Evolutionary conservation across 495 filamentous ascomycete species (phyloP), one percentile per base, ranked within the genome.

Genomic region (Tuber calosporum): DNA sequence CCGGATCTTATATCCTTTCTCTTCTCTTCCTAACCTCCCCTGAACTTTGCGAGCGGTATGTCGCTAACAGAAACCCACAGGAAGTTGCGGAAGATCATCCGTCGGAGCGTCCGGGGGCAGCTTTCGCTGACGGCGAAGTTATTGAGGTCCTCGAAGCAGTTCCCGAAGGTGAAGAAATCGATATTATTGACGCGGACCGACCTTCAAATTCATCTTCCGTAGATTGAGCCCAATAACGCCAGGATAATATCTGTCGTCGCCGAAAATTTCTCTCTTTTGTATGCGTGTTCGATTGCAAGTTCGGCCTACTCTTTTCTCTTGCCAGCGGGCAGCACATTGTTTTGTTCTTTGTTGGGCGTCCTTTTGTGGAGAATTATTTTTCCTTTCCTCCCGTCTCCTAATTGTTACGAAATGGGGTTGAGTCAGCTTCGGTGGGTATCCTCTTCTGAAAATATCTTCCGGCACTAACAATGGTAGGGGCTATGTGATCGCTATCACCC

Each of bases 21-120:
- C 26, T 19, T 19, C 26, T 62, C 26, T 34, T 7, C 53, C 26
- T 19, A 62, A 62, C 34, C 17, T 34, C 53, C 53, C 9, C 26
- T 26, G 26, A 34, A 34, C 53, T 30, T 30, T 62, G 53, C 53
- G 53, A 34, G 53, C 13, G 53, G 4, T 26, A 62, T 62, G 26
- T 62, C 26, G 48, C 71, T 78, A 53, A 78, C 68, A 68, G 71
- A 74, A 77, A 69, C 67, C 70, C 58, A 34, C 41, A 78, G 76
- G 76, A 73, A 78, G 73, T 75, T 9, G 76, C 71, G 74, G 75
- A 58, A 78, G 42, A 62, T 43, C 77, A 79, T 72, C 77, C 77
- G 68, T 79, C 77, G 71, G 72, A 75, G 41, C 77, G 72, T 66
- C 58, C 77, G 45, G 77, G 17, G 19, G 17, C 37, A n/a, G 4